A percentile compares a stretch with the other conserved stretches of the same genome.
These are phyloP conservation scores for Zanthoxylum bungeanum DNA, from an alignment of 345 rosid genomes.

Conservation along the genomic window DNA sequence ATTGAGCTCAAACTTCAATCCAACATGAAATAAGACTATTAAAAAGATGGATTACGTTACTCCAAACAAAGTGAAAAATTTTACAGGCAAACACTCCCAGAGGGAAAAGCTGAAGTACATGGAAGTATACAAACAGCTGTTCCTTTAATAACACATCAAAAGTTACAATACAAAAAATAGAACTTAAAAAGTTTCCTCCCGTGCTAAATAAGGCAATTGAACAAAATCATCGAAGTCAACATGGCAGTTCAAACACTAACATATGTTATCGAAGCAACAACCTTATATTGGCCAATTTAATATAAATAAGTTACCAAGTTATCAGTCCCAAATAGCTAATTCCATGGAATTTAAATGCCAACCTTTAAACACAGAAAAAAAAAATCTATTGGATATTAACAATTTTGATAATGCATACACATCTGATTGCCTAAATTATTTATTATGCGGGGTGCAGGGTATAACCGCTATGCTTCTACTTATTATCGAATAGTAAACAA, in stretches of 20 bases:
- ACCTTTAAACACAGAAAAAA: background rate
- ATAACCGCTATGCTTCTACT: background rate
- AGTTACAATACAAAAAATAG: background rate
- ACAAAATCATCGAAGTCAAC: background rate
- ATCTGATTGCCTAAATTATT: background rate
- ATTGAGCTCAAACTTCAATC: slow-evolving; percentile 4
- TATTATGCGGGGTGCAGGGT: background rate
- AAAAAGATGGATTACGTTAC: no score
- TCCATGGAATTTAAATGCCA: background rate
- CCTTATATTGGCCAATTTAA: background rate
- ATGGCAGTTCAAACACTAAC: background rate
- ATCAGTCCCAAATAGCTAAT: background rate
- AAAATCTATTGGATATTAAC: background rate
- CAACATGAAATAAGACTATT: background rate
- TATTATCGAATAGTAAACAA: background rate
- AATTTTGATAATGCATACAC: no score
- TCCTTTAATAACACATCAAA: background rate
- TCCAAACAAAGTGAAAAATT: background rate
- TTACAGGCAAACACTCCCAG: background rate
- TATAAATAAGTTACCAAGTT: background rate
- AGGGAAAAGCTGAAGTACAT: background rate
- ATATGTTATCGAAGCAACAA: background rate
- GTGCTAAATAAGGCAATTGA: background rate
- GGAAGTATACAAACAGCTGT: background rate
- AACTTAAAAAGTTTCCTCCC: background rate